Evolutionary conservation across 768 basidiomycete genomes (phyloP).

Genomic region (Tricholoma matsutake): DNA sequence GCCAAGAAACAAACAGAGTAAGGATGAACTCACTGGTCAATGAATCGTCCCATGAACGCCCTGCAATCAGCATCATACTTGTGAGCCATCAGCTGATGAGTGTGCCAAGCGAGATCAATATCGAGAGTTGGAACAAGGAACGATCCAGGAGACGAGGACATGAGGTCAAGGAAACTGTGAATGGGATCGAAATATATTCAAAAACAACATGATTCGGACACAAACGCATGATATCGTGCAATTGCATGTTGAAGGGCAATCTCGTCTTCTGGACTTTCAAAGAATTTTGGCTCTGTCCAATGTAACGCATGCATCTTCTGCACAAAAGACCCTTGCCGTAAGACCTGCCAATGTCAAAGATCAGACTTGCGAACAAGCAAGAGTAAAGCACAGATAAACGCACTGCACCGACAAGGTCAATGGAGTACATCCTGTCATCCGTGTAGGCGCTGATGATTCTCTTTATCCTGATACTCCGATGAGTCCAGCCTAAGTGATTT

Average conservation of each 20-base stretch:
- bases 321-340: constrained; percentile 48
- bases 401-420: constrained; percentile 49
- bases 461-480: constrained; percentile 23
- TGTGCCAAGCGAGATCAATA: constrained; percentile 67
- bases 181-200: background rate
- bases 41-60: constrained; percentile 32
- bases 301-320: constrained; percentile 41
- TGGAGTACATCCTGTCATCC: constrained; percentile 42
- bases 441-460: constrained; percentile 42
- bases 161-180: constrained; percentile 45
- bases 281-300: constrained; percentile 40
- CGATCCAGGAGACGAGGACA: constrained; percentile 30
- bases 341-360: constrained; percentile 28
- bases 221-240: constrained; percentile 50
- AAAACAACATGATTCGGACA: background rate
- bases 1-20: background rate
- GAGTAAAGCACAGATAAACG: constrained; percentile 7
- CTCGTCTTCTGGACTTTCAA: constrained; percentile 29
- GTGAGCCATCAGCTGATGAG: constrained; percentile 49
- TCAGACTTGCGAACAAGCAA: background rate
- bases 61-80: constrained; percentile 41
- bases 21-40: constrained; percentile 42
- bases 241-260: constrained; percentile 38
- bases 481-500: background rate
- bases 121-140: constrained; percentile 55